Percentiles rank a stretch among this genome's conserved stretches.
These are phyloP conservation scores for Zymoseptoria ardabiliae DNA, from an alignment of 2,329 filamentous ascomycete species.

Conservation along the genomic window DNA sequence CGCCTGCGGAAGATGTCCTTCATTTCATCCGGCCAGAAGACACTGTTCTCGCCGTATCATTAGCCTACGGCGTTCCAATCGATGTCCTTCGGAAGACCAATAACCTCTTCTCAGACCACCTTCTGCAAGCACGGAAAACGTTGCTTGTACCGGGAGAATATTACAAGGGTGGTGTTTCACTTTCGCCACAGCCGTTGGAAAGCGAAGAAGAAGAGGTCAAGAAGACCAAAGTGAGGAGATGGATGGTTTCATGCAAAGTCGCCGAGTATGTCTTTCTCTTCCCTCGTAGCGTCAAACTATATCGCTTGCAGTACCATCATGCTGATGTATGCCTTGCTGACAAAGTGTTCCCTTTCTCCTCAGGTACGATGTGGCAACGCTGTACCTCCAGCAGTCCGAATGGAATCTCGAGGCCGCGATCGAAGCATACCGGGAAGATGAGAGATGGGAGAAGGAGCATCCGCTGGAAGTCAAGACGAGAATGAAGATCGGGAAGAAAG, in stretches of 20 bases:
- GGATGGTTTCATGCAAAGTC: constrained; percentile 74
- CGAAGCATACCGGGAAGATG: constrained; percentile 60
- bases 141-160: constrained; percentile 63
- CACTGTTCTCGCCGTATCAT: constrained; percentile 58
- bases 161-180: constrained; percentile 59
- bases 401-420: constrained; percentile 62
- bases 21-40: constrained; percentile 71
- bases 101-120: constrained; percentile 62
- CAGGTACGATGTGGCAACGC: constrained; percentile 60
- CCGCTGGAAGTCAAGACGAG: constrained; percentile 46
- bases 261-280: constrained; percentile 53
- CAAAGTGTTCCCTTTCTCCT: constrained; percentile 30
- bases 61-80: constrained; percentile 64
- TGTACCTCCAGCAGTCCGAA: constrained; percentile 64
- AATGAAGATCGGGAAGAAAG: constrained; percentile 36
- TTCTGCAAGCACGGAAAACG: constrained; percentile 61
- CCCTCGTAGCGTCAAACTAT: background rate
- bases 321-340: constrained; percentile 29
- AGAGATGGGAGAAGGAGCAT: constrained; percentile 66
- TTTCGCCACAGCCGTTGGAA: constrained; percentile 64
- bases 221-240: constrained; percentile 64
- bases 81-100: constrained; percentile 58
- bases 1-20: constrained; percentile 54
- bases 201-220: constrained; percentile 66
- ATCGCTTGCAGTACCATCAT: background rate